Evolutionary conservation across 345 rosid species (phyloP).

Genomic region (Citrus inodora): DNA sequence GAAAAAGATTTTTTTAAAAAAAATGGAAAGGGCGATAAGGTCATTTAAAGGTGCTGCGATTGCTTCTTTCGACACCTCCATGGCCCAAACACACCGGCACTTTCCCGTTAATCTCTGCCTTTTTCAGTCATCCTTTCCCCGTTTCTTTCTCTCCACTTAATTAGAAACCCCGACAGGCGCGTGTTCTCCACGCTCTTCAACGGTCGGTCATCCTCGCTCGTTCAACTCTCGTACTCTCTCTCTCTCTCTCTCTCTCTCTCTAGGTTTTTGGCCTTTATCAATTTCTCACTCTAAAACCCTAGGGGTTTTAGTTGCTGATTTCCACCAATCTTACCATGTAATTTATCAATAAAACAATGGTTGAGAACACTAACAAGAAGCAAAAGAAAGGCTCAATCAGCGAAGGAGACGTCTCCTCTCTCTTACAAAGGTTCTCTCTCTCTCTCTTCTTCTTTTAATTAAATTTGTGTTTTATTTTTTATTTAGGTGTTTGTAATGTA

Average conservation of each 20-base stretch:
- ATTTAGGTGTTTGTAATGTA: background rate
- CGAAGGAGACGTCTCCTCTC: conserved; percentile 64
- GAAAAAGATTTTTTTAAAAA: background rate
- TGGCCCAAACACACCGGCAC: background rate
- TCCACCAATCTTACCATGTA: conserved; percentile 24
- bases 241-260: background rate
- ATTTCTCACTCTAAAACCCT: conserved; percentile 31
- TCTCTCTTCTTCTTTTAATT: background rate
- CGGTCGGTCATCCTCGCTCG: conserved; percentile 2
- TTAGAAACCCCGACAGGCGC: conserved; percentile 10
- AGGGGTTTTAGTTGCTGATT: conserved; percentile 28
- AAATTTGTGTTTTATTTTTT: background rate
- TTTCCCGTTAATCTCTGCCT: background rate
- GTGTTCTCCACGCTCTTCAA: conserved; percentile 24
- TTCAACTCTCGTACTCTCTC: background rate
- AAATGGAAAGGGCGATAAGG: background rate
- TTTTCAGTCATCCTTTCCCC: background rate
- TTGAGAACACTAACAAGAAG: conserved; percentile 40
- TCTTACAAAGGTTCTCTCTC: conserved; percentile 58
- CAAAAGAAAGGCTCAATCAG: conserved; percentile 49
- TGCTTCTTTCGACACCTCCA: background rate
- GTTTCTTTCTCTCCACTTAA: background rate
- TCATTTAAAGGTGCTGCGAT: background rate
- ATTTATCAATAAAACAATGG: conserved; percentile 37
- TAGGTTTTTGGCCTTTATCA: background rate